These are phyloP conservation scores for Quercus engelmannii DNA, from an alignment of 306 rosid genomes.

Conservation along the genomic window DNA sequence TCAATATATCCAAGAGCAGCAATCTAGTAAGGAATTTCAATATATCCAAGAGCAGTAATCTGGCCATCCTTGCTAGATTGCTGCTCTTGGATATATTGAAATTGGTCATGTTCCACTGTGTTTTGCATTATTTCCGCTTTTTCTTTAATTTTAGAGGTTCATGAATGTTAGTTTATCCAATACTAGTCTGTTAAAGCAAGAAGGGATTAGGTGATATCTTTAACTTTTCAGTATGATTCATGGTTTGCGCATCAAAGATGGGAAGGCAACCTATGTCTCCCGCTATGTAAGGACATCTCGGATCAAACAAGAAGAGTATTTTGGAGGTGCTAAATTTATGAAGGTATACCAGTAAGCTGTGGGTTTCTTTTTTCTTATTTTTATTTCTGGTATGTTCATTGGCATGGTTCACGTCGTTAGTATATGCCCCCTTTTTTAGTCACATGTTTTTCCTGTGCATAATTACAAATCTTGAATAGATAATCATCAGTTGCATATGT, in stretches of 20 bases:
- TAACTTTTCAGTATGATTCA: conserved; percentile 79
- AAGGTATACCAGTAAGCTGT: conserved; percentile 41
- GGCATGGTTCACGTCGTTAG: not conserved
- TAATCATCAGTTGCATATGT: not conserved
- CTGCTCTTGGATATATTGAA: not conserved
- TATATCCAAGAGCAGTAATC: too few species aligned
- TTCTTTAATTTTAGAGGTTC: not conserved
- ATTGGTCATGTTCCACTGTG: not conserved
- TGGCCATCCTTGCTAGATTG: not conserved
- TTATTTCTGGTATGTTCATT: not conserved
- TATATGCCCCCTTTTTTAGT: not conserved
- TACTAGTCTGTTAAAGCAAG: not conserved
- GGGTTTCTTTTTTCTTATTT: not conserved
- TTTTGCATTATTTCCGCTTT: not conserved
- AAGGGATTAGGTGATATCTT: conserved; percentile 12
- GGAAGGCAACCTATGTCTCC: conserved; percentile 85
- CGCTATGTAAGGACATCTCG: conserved; percentile 84
- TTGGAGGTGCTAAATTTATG: conserved; percentile 81
- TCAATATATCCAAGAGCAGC: too few species aligned
- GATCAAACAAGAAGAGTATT: conserved; percentile 86
- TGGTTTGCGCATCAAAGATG: conserved; percentile 94
- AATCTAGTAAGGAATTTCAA: too few species aligned
- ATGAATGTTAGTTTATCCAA: not conserved
- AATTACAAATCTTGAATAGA: not conserved
- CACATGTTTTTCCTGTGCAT: not conserved